These are phyloP conservation scores for Myxozyma mucilagina DNA, from an alignment of 805 yeast species.

Conservation along the genomic window DNA sequence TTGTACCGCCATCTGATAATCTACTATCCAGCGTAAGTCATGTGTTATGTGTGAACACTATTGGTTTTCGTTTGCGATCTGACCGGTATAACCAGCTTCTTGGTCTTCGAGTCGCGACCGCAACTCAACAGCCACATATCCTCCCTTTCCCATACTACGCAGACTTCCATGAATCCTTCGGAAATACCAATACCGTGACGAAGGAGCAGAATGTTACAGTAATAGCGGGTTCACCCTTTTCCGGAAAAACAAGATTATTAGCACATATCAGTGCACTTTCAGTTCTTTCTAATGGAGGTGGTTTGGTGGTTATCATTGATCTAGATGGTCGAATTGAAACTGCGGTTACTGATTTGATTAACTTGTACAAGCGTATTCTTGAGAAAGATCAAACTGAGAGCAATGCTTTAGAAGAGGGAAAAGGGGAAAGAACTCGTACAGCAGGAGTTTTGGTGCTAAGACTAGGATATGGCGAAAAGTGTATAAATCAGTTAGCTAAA, in stretches of 20 bases:
- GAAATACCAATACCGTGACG: neutral
- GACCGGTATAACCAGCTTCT: neutral
- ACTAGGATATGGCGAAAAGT: neutral
- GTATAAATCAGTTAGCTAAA: neutral
- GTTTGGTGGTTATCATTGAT: slow-evolving; percentile 21
- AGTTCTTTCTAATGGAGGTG: neutral
- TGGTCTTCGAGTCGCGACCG: neutral
- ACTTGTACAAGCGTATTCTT: neutral
- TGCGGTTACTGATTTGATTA: neutral
- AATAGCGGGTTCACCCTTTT: slow-evolving; percentile 22
- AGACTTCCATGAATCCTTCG: neutral
- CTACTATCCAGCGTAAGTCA: neutral
- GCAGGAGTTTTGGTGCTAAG: slow-evolving; percentile 5
- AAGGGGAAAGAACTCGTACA: neutral
- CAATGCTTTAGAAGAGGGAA: neutral
- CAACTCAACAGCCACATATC: neutral
- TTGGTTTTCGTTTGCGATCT: neutral
- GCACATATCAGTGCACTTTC: slow-evolving; percentile 6
- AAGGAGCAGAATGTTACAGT: slow-evolving; percentile 5
- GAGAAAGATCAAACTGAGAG: neutral
- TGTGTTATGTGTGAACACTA: neutral
- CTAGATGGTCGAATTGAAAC: slow-evolving; percentile 22
- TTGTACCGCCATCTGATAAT: neutral
- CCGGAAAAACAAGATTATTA: slow-evolving; percentile 23
- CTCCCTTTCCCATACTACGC: slow-evolving; percentile 13